Base-by-base conservation (phyloP, 176 grass and related monocot genomes). In the Zoysia pacifica region DNA sequence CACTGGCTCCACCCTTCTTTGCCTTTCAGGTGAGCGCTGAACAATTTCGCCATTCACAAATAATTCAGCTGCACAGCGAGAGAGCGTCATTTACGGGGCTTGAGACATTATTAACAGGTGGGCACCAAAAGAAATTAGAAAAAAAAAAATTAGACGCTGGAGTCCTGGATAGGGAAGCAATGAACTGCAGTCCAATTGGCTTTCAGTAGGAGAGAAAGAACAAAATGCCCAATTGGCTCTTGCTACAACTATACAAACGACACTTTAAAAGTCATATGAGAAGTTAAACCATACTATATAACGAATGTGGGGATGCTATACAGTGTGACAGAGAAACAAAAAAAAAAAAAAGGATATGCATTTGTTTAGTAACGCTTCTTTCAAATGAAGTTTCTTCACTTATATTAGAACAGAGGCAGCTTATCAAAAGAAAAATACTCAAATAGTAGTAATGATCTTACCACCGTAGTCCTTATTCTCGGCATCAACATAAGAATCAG, bases 401-500 rank as follows among this genome's bases (percentile, higher is more conserved):
- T 41, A 48, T 43, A 6, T 41, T 36, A 42, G 8, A 55, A 15
- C 3, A 50, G 59, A 11, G 28, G 12, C 41, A 19, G 18, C 14
- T 55, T 6, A 55, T 55, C 50, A 52, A 55, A 59, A 9, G 1
- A 20, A 59, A 59, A 59, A n/a, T 0, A 2, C 7, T 7, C 10
- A 36, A 56, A 28, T 28, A 28, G 28, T 28, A 28, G 28, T 5
- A 75, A 49, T 54, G 48, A 79, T 4, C 88, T 86, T 91, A 95
- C 92, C 92, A 5, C 96, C 96, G 83, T 99, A 99, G 9, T 95
- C 96, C 84, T 95, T 99, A 73, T 95, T 95, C 67, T 99, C 92
- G 41, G 92, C 84, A 86, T 99, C 96, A 79, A 99, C 96, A 86
- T 99, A 99, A 55, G 92, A 99, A 91, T 99, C 96, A 12, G 96